Conservation (phyloP, 371 early-diverging fungal genomes). For the Mortierella sp. region DNA sequence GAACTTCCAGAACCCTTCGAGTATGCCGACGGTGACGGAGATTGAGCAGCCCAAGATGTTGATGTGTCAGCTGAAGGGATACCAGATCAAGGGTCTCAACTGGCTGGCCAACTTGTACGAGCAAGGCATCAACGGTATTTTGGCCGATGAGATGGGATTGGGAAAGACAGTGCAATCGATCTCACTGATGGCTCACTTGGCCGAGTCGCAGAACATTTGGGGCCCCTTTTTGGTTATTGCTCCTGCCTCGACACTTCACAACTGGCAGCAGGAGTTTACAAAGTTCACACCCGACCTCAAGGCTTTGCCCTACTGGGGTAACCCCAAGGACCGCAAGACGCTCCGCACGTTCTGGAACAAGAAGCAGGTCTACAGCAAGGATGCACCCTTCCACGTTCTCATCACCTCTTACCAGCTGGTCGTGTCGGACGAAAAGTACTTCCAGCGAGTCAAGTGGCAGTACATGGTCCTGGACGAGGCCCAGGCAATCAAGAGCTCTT, state of each 20-base stretch:
- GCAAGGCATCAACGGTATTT: slow-evolving; percentile 97
- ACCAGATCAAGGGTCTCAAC: slow-evolving; percentile 98
- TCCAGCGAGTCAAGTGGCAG: slow-evolving; percentile 96
- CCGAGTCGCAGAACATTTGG: slow-evolving; percentile 91
- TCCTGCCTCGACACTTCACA: slow-evolving; percentile 96
- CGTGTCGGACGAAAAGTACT: slow-evolving; percentile 89
- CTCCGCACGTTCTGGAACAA: slow-evolving; percentile 89
- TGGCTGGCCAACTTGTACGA: slow-evolving; percentile 98
- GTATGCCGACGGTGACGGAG: slow-evolving; percentile 78
- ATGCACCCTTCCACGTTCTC: slow-evolving; percentile 93
- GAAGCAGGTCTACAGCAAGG: slow-evolving; percentile 81
- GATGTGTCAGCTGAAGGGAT: slow-evolving; percentile 90
- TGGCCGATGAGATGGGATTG: slow-evolving; percentile 88
- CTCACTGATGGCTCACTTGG: slow-evolving; percentile 91
- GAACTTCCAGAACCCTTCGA: slow-evolving; percentile 89
- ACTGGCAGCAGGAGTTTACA: slow-evolving; percentile 97
- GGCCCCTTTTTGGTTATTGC: slow-evolving; percentile 98
- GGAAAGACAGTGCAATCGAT: slow-evolving; percentile 96
- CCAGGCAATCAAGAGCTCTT: slow-evolving; percentile 96
- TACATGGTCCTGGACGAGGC: slow-evolving; percentile 99
- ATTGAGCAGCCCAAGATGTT: slow-evolving; percentile 91
- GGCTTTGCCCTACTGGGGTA: slow-evolving; percentile 95
- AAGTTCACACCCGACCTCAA: slow-evolving; percentile 93
- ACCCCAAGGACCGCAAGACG: slow-evolving; percentile 87
- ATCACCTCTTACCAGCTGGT: slow-evolving; percentile 96